These are phyloP conservation scores for Boletus insuetus DNA, from an alignment of 768 basidiomycete species.

Conservation along the genomic window DNA sequence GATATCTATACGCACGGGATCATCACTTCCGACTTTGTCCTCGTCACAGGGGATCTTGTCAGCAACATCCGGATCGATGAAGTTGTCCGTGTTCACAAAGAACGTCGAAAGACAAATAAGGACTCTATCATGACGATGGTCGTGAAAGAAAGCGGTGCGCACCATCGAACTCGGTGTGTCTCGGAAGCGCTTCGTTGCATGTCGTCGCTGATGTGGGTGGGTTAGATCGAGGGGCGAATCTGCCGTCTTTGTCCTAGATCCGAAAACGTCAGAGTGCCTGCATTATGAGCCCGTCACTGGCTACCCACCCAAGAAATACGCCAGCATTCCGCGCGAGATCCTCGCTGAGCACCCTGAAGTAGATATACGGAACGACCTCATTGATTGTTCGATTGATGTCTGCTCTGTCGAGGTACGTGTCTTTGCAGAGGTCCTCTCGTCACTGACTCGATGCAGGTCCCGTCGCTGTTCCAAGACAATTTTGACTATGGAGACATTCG, in stretches of 20 bases:
- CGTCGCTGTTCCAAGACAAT: constrained; percentile 96
- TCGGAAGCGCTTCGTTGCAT: background rate
- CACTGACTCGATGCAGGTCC: constrained; percentile 56
- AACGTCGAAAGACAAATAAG: constrained; percentile 80
- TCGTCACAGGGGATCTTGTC: constrained; percentile 89
- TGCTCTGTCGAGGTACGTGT: constrained; percentile 85
- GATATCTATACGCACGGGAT: constrained; percentile 91
- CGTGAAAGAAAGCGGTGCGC: constrained; percentile 72
- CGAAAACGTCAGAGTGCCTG: constrained; percentile 74
- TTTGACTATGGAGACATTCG: constrained; percentile 95
- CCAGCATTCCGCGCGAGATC: constrained; percentile 75
- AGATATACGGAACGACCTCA: constrained; percentile 84
- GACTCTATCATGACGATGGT: constrained; percentile 98
- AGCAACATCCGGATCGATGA: constrained; percentile 91
- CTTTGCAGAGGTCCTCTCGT: background rate
- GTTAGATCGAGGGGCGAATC: constrained; percentile 68
- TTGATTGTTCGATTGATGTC: constrained; percentile 87
- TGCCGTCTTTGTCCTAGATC: constrained; percentile 75
- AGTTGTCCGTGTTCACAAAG: constrained; percentile 86
- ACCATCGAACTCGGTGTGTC: constrained; percentile 70
- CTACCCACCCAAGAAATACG: constrained; percentile 60
- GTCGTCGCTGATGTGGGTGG: background rate
- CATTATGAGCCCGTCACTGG: constrained; percentile 79
- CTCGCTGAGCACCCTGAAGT: constrained; percentile 71
- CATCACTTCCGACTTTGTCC: constrained; percentile 86